Base-by-base conservation (phyloP, 805 yeast species). In the Sugiyamaella boreocaroliniensis region DNA sequence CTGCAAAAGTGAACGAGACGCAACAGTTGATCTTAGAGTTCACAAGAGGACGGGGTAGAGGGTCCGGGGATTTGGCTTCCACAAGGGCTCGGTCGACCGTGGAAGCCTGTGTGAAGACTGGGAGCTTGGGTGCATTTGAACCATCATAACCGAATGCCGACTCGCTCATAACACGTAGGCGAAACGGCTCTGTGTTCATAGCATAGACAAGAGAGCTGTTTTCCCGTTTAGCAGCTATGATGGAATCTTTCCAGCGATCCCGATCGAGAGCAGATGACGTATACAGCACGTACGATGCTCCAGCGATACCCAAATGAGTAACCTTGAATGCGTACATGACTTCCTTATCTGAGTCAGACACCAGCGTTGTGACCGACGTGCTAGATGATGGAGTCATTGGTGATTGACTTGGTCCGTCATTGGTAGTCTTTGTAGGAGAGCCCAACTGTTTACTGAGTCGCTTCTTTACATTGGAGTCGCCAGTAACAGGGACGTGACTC, bases 101-200 rank as follows among this genome's bases (percentile, higher is more conserved):
- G 64, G 69, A 37, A 68, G 79, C 53, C 41, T 61, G 60, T 6
- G 66, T 49, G 19, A 64, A 60, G 9, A 68, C 61, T 0, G 71
- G 68, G 18, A 67, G 57, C 26, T 53, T 54, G 0, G 68, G 85
- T 50, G 61, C 77, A 42, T 75, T 77, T 7, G 74, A 69, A 2
- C 73, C 76, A n/a, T 80, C 85, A 64, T 83, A 85, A 1, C 82
- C 83, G 67, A 86, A 87, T 51, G 75, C 73, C 22, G 76, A 72
- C 59, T 82, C 85, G 6, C 84, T 71, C 6, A 87, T 62, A 6
- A 79, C 73, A 37, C 71, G 68, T 41, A 85, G 62, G 9, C 71
- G 62, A 63, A 83, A 83, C 0, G 87, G 84, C 53, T 79, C 85
- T 1, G 74, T 64, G 29, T 67, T 73, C 16, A 67, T 64, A 11